Evolutionary conservation across 2,329 filamentous ascomycete genomes (phyloP), one percentile per base, ranked within the genome.

Genomic region (Fusarium globosum): DNA sequence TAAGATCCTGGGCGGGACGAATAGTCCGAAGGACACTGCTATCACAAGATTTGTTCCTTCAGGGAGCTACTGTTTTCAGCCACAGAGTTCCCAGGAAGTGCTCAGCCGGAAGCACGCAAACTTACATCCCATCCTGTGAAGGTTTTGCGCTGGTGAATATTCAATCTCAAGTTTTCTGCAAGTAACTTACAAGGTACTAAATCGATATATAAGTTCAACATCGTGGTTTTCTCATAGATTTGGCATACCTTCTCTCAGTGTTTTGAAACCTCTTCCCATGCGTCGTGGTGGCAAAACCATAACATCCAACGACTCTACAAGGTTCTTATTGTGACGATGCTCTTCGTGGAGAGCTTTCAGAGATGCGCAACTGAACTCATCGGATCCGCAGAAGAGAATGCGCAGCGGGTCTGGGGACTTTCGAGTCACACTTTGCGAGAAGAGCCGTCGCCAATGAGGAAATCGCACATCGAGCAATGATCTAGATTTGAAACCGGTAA

Each of bases 301-400:
- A 6, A 99, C 95, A 81, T 97, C 92, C 72, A 99, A 92, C 10
- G 93, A 94, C 65, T 87, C 86, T 61, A 97, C 91, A 16, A 90
- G 83, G 23, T 83, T 82, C 12, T 83, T 86, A 63, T 87, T 86
- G 60, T 78, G 79, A 33, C 81, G 69, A 59, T 91, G 87, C 79
- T 94, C 92, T 10, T 83, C 78, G 76, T 92, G 82, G 39, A 99
- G 84, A 11, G 93, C 93, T 66, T 85, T 84, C 56, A 99, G 85
- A 4, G 94, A 94, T 59, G 88, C 88, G 77, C 92, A 92, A 84
- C 96, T 98, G 82, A 98, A 97, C 6, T 91, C 87, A 81, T 99
- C 96, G 7, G 96, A 96, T 71, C 96, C 96, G 83, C 95, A 98
- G 83, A 98, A 99, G 8, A 99, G 88, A 61, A 99, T 94, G 39